Percentiles rank a stretch among this genome's conserved stretches.
Conservation (phyloP, 306 rosid genomes). For the Pyrus pyrifolia region DNA sequence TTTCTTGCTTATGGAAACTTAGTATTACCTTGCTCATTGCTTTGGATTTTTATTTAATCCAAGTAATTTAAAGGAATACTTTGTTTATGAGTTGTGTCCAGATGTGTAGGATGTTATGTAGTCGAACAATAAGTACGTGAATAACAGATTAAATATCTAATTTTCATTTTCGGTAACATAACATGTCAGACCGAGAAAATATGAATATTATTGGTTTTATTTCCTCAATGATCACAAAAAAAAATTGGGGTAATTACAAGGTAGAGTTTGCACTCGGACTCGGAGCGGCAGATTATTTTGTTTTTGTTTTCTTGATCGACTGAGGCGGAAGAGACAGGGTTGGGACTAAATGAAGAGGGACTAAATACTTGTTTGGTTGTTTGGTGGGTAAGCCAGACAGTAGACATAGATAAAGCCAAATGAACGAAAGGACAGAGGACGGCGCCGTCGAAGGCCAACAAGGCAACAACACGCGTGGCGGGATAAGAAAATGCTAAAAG, state of each 20-base stretch:
- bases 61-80: neutral
- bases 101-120: too few species aligned
- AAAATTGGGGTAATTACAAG: neutral
- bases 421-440: neutral
- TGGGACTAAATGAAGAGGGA: too few species aligned
- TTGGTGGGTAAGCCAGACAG: neutral
- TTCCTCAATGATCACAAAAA: neutral
- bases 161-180: too few species aligned
- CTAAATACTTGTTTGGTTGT: too few species aligned
- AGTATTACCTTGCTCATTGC: neutral
- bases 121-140: neutral
- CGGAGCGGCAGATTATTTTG: neutral
- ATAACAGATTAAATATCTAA: too few species aligned
- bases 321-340: neutral
- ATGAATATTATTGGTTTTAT: too few species aligned
- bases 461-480: neutral
- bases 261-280: neutral
- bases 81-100: neutral
- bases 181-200: too few species aligned
- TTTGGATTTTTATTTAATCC: neutral
- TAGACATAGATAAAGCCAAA: neutral
- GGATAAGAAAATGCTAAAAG: neutral
- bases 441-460: slow-evolving; percentile 8
- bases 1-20: neutral
- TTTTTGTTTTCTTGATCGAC: neutral